Conservation (phyloP, 116 monocot species). For the Zostera marina region DNA sequence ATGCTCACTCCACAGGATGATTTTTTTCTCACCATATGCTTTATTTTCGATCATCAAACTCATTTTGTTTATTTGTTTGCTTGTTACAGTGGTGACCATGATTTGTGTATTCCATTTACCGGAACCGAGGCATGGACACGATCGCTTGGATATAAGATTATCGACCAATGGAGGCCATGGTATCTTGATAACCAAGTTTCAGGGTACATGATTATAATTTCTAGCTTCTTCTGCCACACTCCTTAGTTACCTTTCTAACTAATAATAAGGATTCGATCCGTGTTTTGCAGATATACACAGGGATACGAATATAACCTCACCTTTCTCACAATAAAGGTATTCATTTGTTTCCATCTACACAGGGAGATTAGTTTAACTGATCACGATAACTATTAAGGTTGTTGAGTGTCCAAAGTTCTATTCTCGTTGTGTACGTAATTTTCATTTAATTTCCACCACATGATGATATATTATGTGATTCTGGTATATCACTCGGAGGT, state of each 20-base stretch:
- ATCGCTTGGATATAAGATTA: constrained; percentile 57
- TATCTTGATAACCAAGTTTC: constrained; percentile 47
- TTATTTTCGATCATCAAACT: background rate
- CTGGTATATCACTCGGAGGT: no score
- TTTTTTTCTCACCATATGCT: background rate
- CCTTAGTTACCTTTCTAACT: no score
- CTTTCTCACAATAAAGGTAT: constrained; percentile 88
- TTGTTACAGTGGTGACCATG: constrained; percentile 72
- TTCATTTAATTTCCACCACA: no score
- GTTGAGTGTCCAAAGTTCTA: no score
- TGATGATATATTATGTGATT: no score
- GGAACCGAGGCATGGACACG: constrained; percentile 92
- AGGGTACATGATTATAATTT: constrained; percentile 25
- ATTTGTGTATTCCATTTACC: constrained; percentile 87
- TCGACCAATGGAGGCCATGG: constrained; percentile 81
- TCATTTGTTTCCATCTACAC: background rate
- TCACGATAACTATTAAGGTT: no score
- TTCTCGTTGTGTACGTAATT: no score
- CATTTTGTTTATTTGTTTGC: background rate
- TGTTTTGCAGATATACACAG: constrained; percentile 51
- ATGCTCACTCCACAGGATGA: no score
- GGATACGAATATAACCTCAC: constrained; percentile 55
- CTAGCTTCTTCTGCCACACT: background rate
- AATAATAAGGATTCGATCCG: background rate
- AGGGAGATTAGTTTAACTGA: no score